These are phyloP conservation scores for Apiotrichum laibachii DNA, from an alignment of 1,284 basidiomycete species.

Conservation along the genomic window DNA sequence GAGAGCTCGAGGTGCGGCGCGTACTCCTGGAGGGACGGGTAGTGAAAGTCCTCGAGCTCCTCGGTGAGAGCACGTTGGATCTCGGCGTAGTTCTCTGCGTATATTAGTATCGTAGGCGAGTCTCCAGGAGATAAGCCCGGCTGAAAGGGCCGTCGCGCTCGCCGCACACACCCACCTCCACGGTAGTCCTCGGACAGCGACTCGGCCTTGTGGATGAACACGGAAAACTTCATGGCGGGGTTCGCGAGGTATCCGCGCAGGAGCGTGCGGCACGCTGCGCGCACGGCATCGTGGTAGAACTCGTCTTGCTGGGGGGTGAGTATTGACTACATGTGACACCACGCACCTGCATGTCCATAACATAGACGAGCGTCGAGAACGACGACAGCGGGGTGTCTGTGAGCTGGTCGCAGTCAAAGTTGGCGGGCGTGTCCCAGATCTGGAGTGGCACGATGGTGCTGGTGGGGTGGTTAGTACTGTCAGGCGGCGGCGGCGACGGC, in stretches of 20 bases:
- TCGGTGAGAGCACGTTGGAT: constrained; percentile 81
- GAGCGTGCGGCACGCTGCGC: constrained; percentile 73
- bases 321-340: constrained; percentile 40
- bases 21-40: constrained; percentile 29
- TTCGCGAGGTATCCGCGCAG: constrained; percentile 71
- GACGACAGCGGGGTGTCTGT: constrained; percentile 64
- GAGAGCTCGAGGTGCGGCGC: constrained; percentile 32
- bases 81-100: constrained; percentile 76
- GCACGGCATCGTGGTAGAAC: constrained; percentile 63
- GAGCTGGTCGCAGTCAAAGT: constrained; percentile 70
- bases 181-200: constrained; percentile 88
- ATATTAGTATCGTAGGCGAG: not conserved
- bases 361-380: constrained; percentile 82
- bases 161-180: constrained; percentile 61
- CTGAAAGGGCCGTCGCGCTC: no score
- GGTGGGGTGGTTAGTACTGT: constrained; percentile 2
- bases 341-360: constrained; percentile 90
- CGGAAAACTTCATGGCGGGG: constrained; percentile 76
- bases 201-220: constrained; percentile 97
- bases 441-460: constrained; percentile 90
- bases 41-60: constrained; percentile 69
- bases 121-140: no score
- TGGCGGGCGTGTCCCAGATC: constrained; percentile 93
- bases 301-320: constrained; percentile 51
- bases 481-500: no score